These are phyloP conservation scores for Scutellaria barbata DNA, from an alignment of 257 asterid species.

Conservation along the genomic window DNA sequence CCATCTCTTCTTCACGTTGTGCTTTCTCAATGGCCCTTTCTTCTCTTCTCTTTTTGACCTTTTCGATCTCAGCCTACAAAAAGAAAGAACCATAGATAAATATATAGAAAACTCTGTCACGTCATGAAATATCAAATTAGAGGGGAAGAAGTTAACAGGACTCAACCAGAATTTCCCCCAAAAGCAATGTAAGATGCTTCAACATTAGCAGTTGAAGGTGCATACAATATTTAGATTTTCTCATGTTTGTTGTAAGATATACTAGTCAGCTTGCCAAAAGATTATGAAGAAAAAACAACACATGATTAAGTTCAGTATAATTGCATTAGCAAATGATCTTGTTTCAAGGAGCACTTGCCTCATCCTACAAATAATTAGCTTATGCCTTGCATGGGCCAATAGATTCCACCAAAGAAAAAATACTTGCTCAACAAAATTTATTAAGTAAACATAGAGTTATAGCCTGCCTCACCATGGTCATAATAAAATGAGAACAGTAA, in stretches of 20 bases:
- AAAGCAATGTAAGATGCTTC: neutral
- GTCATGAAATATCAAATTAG: conserved; percentile 26
- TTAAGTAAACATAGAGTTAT: neutral
- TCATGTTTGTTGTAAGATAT: neutral
- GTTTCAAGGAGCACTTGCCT: neutral
- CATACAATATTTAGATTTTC: neutral
- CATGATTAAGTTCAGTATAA: neutral
- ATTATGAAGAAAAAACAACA: no score
- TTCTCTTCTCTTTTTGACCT: conserved; percentile 94
- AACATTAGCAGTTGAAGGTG: neutral
- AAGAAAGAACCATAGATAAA: conserved; percentile 10
- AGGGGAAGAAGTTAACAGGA: conserved; percentile 24
- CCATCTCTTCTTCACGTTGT: conserved; percentile 97
- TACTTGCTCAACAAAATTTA: neutral
- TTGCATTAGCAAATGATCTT: neutral
- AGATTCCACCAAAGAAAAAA: neutral
- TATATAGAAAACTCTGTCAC: neutral
- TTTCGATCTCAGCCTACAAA: conserved; percentile 88
- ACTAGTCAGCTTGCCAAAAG: conserved; percentile 3
- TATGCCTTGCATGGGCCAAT: neutral
- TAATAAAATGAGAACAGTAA: neutral
- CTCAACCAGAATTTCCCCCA: conserved; percentile 25
- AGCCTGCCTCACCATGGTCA: neutral
- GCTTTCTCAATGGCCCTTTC: conserved; percentile 97
- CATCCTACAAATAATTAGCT: conserved; percentile 12